Conservation (phyloP, 2,329 filamentous ascomycete genomes). For the Graphium sp. region DNA sequence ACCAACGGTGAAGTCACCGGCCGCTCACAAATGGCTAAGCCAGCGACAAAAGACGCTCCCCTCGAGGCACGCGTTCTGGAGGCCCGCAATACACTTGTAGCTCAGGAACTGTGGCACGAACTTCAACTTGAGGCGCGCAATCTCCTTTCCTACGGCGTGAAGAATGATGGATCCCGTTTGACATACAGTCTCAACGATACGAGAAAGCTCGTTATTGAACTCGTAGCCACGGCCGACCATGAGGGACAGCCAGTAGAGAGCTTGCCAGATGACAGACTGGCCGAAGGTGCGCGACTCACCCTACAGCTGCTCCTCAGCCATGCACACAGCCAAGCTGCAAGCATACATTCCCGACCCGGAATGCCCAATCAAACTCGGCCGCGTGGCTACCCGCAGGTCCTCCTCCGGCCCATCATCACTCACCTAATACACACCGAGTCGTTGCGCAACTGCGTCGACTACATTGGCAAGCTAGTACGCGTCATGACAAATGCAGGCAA, state of each 20-base stretch:
- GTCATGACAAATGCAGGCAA: constrained; percentile 29
- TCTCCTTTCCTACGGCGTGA: constrained; percentile 54
- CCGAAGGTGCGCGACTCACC: constrained; percentile 47
- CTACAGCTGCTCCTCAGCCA: constrained; percentile 65
- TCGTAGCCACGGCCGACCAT: constrained; percentile 39
- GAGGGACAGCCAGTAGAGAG: constrained; percentile 13
- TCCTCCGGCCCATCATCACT: constrained; percentile 34
- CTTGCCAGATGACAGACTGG: constrained; percentile 29
- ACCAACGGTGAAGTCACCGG: constrained; percentile 41
- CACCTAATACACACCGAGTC: constrained; percentile 25
- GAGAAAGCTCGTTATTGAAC: constrained; percentile 45
- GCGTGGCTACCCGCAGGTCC: constrained; percentile 19
- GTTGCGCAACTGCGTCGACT: constrained; percentile 18
- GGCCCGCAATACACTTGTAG: constrained; percentile 63
- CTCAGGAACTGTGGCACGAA: constrained; percentile 83
- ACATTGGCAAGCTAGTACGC: constrained; percentile 23
- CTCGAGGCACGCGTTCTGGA: constrained; percentile 55
- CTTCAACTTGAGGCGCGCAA: constrained; percentile 65
- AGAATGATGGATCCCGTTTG: constrained; percentile 40
- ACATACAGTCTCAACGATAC: constrained; percentile 33
- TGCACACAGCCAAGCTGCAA: constrained; percentile 60
- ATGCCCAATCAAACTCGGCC: constrained; percentile 19
- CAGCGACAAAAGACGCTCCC: constrained; percentile 36
- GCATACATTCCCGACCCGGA: constrained; percentile 44
- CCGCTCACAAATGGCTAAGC: constrained; percentile 23